Evolutionary conservation across 2,329 filamentous ascomycete species (phyloP), one percentile per base, ranked within the genome.

Genomic region (Fusarium cyanostomum): DNA sequence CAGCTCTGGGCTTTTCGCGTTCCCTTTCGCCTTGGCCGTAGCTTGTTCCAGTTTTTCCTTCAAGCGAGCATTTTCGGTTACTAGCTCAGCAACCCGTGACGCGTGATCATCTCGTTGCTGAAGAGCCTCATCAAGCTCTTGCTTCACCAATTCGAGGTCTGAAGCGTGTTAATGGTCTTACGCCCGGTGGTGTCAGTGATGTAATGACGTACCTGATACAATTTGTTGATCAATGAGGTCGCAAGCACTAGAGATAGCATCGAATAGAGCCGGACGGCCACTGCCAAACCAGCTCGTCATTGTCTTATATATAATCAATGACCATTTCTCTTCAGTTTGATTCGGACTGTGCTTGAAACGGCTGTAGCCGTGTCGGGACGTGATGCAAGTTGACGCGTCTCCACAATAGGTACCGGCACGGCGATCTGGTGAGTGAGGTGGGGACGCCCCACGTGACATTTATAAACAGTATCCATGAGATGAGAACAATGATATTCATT

Each of bases 131-230:
- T 55, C 34, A 10, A 86, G 73, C 5, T 71, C 59, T n/a, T 63
- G 65, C 46, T 82, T 83, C 56, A 83, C 80, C 13, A 75, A 65
- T 51, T 81, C 75, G 24, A 84, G 66, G 48, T 69, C 59, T 66
- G 18, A 7, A 35, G 11, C 35, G 44, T 57, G 59, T 71, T 56
- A 71, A 56, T 41, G 21, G 41, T 35, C 39, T 44, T 31, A 30
- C 35, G 24, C 18, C 37, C 18, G 33, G 16, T 27, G 26, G 11
- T 39, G 42, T 45, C 38, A 43, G 42, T 55, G 30, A 44, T 42
- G 26, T 16, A 49, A 55, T 52, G 44, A 52, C 64, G 45, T 71
- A 80, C 79, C 79, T 42, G 70, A 69, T 31, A 66, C 60, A 18
- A 80, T 65, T 38, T 77, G 73, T n/a, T 68, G 70, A 38, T 79